Conservation (phyloP, 345 rosid species). For the Linum tenue region DNA sequence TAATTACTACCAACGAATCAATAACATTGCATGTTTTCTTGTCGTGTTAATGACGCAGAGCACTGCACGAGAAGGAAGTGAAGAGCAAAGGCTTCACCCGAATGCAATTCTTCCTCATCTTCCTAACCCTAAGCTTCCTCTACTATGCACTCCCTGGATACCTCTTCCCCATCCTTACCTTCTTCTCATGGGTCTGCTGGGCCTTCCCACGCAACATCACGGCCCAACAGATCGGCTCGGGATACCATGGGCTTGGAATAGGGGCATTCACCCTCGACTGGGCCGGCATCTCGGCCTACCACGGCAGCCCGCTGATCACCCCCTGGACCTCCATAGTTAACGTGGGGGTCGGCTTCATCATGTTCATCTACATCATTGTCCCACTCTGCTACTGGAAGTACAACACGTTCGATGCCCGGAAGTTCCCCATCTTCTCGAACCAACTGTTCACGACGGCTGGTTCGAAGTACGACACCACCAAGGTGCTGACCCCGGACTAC, state of each 20-base stretch:
- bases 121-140: constrained; percentile 54
- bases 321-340: constrained; percentile 90
- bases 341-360: constrained; percentile 83
- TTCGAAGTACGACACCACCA: constrained; percentile 74
- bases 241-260: constrained; percentile 86
- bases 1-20: no score
- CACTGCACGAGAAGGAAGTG: constrained; percentile 81
- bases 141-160: constrained; percentile 87
- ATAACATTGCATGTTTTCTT: neutral
- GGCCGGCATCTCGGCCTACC: constrained; percentile 99
- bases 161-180: constrained; percentile 75
- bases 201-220: constrained; percentile 77
- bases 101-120: constrained; percentile 72
- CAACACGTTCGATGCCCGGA: constrained; percentile 71
- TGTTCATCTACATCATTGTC: constrained; percentile 84
- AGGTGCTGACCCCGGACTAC: constrained; percentile 57
- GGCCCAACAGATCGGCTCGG: constrained; percentile 96
- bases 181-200: constrained; percentile 99
- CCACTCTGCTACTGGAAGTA: constrained; percentile 96
- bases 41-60: constrained; percentile 37
- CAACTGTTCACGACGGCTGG: constrained; percentile 68
- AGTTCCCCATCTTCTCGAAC: constrained; percentile 88
- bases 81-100: constrained; percentile 50
- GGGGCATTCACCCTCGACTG: constrained; percentile 96
- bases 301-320: constrained; percentile 90